Evolutionary conservation across 176 grass and related monocot genomes (phyloP).

Genomic region (Olyra latifolia): DNA sequence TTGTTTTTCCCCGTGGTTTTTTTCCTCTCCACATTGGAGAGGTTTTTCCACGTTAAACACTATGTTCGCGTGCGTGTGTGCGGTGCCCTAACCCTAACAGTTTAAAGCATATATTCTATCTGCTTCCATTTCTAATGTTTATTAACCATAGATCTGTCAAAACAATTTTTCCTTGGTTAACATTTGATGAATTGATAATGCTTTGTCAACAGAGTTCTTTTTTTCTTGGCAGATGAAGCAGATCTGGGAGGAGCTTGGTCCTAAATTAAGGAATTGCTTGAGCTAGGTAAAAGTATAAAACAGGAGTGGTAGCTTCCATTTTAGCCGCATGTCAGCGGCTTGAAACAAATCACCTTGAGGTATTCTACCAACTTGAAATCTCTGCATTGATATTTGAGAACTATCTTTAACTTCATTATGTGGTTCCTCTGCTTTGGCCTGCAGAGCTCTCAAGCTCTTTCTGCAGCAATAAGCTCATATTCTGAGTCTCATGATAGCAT

Average conservation of each 20-base stretch:
- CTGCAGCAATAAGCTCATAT: conserved; percentile 53
- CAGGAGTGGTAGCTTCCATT: conserved; percentile 82
- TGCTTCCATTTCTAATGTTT: neutral
- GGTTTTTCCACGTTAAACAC: no score
- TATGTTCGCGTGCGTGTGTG: no score
- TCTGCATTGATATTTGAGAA: conserved; percentile 25
- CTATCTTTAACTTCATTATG: neutral
- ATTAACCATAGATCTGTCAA: neutral
- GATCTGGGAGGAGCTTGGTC: conserved; percentile 88
- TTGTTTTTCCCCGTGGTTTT: no score
- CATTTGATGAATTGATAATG: conserved; percentile 5
- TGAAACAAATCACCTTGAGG: conserved; percentile 70
- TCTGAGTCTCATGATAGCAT: conserved; percentile 52
- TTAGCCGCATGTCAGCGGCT: conserved; percentile 75
- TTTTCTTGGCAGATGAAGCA: conserved; percentile 60
- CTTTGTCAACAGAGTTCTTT: conserved; percentile 10
- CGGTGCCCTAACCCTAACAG: no score
- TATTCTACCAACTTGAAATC: conserved; percentile 29
- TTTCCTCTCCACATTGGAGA: no score
- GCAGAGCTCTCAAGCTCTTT: conserved; percentile 75
- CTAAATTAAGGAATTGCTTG: conserved; percentile 77
- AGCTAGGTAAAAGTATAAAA: conserved; percentile 79
- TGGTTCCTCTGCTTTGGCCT: conserved; percentile 34
- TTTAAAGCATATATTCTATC: neutral
- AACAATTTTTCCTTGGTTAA: neutral